Evolutionary conservation across 371 early-diverging fungal genomes (phyloP), one percentile per base, ranked within the genome.

Genomic region (Blakeslea trispora): DNA sequence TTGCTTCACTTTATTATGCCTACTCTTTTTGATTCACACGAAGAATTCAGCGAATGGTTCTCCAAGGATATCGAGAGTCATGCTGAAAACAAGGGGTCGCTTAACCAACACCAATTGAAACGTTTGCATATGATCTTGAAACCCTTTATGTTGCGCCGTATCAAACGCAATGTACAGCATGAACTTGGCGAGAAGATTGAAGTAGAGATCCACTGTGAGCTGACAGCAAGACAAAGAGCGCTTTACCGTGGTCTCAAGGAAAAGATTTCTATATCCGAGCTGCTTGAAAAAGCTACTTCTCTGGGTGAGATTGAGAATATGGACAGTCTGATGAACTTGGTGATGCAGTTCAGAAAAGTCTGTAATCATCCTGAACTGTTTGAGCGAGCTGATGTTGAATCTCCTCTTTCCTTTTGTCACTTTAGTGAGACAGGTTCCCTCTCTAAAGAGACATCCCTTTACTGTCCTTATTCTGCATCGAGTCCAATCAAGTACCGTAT

Each of bases 321-420:
- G 58, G 92, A 91, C 53, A 89, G 86, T 64, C 74, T 95, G 67
- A 94, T 94, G 90, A 95, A 99, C 72, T 64, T 97, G 42, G 89
- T 99, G 15, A 97, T 99, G 96, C 98, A 99, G 70, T 90, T 98
- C 73, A 90, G 98, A 71, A 99, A 99, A 72, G 93, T 98, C 32
- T 95, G 96, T 75, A 98, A 98, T 64, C 99, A 99, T 72, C 99
- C 99, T 0, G 97, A 99, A 68, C 73, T 99, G 24, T 99, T 99
- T 84, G 95, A 97, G 67, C 90, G 96, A 37, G 93, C 91, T 0
- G 92, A 92, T 63, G 90, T 93, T 5, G 70, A 79, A 28, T 81
- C 89, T 0, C 92, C 96, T 3, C 76, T 88, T 61, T 76, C 86
- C 4, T 79, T 87, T 23, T 81, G 85, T 55, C 50, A 66, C 5